These are phyloP conservation scores for Hemisphaericaspora lyxosophila DNA, from an alignment of 1,139 yeast genomes.

Conservation along the genomic window DNA sequence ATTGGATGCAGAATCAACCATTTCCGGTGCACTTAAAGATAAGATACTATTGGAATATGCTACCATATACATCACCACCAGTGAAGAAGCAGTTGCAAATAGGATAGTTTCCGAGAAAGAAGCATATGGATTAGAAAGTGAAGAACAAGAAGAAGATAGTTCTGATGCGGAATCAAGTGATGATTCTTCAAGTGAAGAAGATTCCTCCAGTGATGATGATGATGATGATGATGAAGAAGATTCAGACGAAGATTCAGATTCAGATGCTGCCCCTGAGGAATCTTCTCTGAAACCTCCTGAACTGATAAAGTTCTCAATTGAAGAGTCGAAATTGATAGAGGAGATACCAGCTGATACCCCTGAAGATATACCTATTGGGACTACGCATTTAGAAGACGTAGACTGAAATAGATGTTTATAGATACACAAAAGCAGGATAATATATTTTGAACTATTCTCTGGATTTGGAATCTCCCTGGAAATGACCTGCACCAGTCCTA, in stretches of 20 bases:
- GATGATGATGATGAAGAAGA: conserved; percentile 15
- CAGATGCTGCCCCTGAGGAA: conserved; percentile 21
- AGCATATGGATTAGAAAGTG: conserved; percentile 20
- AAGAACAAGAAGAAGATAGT: conserved; percentile 9
- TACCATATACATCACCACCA: conserved; percentile 51
- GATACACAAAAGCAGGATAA: too few species aligned
- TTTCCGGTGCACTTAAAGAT: conserved; percentile 51
- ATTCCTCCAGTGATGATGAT: conserved; percentile 7
- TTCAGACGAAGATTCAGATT: conserved; percentile 8
- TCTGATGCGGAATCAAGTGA: conserved; percentile 14
- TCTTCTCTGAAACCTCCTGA: conserved; percentile 19
- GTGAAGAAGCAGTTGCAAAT: conserved; percentile 9
- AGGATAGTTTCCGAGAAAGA: conserved; percentile 14
- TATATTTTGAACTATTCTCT: too few species aligned
- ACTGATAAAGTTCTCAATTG: conserved; percentile 1
- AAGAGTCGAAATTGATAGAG: conserved; percentile 2
- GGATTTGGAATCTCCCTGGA: too few species aligned
- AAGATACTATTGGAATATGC: conserved; percentile 76
- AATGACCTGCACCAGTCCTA: too few species aligned
- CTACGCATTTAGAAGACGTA: conserved; percentile 4
- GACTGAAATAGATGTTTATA: conserved; percentile 2
- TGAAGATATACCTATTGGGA: background rate
- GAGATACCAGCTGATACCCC: conserved; percentile 1
- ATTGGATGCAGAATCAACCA: conserved; percentile 20
- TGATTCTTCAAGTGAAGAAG: conserved; percentile 7